Evolutionary conservation across 2,329 filamentous ascomycete species (phyloP), one percentile per base, ranked within the genome.

Genomic region (Penicillium corylophilum): DNA sequence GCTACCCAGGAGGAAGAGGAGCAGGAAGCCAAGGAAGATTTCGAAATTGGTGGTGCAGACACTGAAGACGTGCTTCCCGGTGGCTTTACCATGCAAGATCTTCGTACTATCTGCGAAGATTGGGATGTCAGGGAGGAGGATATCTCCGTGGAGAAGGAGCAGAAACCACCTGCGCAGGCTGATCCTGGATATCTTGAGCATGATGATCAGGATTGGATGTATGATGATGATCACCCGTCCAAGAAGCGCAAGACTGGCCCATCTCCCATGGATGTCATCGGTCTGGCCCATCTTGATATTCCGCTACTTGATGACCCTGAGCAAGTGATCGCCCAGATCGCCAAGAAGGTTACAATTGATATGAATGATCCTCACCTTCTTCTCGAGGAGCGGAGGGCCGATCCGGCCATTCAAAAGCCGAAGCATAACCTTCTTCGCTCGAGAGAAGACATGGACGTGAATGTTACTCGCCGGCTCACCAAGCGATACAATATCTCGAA

Each of bases 401-500:
- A 86, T 58, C 78, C 81, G 24, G 78, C 81, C 10, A 74, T 81
- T 16, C 88, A 89, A 69, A 72, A 71, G 49, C 64, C 70, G 5
- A 75, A 72, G 52, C 61, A 66, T 18, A 60, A 68, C 20, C 65
- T 66, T 26, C 67, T 68, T 41, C 64, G 69, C 44, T 69, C 68
- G 29, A 64, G 66, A 16, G 67, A 87, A 82, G 71, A 85, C 82
- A 56, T 85, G 85, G 77, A 84, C 82, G 84, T 85, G 15, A 87
- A 85, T 45, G 75, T 90, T 38, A 84, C 86, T 3, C 88, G 87
- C 48, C 85, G 89, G 50, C 81, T 96, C 31, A 83, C 83, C 33
- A 83, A 87, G 60, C 86, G 93, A 38, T 99, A 96, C 79, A 97
- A 97, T 68, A 89, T 95, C 52, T 96, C 92, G 26, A 97, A 97